Percentiles rank a stretch among this genome's conserved stretches.
Evolutionary conservation across 768 basidiomycete genomes (phyloP).

Genomic region (Auricularia sp.): DNA sequence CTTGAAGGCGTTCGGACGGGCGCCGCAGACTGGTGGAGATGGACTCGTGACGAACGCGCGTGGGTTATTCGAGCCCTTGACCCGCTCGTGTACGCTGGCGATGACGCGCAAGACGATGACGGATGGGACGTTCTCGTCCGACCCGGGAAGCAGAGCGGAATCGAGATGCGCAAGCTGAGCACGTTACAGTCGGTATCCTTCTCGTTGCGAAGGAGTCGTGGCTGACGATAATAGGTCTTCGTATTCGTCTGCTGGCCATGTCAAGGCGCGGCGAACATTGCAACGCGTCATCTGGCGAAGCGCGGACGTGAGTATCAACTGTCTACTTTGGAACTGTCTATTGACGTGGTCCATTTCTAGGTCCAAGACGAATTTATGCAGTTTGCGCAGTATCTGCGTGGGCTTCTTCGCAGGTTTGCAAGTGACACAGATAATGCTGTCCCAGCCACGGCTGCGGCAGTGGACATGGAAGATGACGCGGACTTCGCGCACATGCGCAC

Average conservation of each 20-base stretch:
- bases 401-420: conserved; percentile 31
- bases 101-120: conserved; percentile 15
- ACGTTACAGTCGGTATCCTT: conserved; percentile 15
- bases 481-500: neutral
- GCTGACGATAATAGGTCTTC: too few relatives aligned
- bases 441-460: neutral
- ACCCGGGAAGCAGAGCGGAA: conserved; percentile 43
- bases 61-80: conserved; percentile 57
- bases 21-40: conserved; percentile 17
- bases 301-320: conserved; percentile 41
- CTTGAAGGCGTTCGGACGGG: conserved; percentile 21
- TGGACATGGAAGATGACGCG: neutral
- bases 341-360: conserved; percentile 21
- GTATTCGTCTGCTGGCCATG: neutral
- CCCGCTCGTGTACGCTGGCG: conserved; percentile 41
- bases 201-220: too few relatives aligned
- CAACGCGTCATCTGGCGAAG: conserved; percentile 57
- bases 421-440: conserved; percentile 10
- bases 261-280: conserved; percentile 28
- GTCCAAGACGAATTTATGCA: conserved; percentile 37
- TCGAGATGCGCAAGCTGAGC: conserved; percentile 44
- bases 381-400: conserved; percentile 25
- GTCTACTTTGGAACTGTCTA: too few relatives aligned
- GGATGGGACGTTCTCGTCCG: conserved; percentile 39
- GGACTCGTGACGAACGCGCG: conserved; percentile 55